phyloP scores from a whole-genome alignment of 306 rosid genomes.

The Astragalus membranaceus region DNA sequence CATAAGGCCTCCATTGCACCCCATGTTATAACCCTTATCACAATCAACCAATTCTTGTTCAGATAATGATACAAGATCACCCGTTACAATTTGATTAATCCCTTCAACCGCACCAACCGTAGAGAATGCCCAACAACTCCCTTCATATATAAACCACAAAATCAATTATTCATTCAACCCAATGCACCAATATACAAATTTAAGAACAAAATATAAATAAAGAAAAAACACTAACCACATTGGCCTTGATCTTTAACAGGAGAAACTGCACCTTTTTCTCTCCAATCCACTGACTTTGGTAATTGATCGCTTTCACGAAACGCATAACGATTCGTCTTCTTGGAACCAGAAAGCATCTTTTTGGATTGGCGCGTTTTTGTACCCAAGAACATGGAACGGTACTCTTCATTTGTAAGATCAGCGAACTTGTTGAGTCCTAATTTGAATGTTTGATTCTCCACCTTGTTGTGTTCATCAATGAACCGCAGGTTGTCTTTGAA shows the following conservation, averaged over 20 bases:
- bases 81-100: slow-evolving; percentile 64
- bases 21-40: slow-evolving; percentile 61
- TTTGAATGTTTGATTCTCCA: slow-evolving; percentile 19
- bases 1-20: slow-evolving; percentile 97
- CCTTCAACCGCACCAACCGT: slow-evolving; percentile 81
- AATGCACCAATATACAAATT: background rate
- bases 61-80: slow-evolving; percentile 53
- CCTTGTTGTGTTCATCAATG: slow-evolving; percentile 42
- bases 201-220: background rate
- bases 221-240: slow-evolving; percentile 52
- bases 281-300: slow-evolving; percentile 73
- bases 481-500: slow-evolving; percentile 70
- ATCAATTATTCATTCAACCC: background rate
- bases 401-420: slow-evolving; percentile 77
- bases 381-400: slow-evolving; percentile 42
- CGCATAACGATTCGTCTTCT: slow-evolving; percentile 43
- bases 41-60: slow-evolving; percentile 95
- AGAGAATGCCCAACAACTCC: slow-evolving; percentile 99
- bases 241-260: slow-evolving; percentile 89
- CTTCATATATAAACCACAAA: slow-evolving; percentile 30
- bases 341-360: background rate
- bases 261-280: slow-evolving; percentile 62
- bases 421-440: slow-evolving; percentile 72
- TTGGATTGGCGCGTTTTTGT: slow-evolving; percentile 3
- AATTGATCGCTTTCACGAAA: slow-evolving; percentile 39